Evolutionary conservation across 495 filamentous ascomycete species (phyloP).

Genomic region (Xeromyces bisporus): DNA sequence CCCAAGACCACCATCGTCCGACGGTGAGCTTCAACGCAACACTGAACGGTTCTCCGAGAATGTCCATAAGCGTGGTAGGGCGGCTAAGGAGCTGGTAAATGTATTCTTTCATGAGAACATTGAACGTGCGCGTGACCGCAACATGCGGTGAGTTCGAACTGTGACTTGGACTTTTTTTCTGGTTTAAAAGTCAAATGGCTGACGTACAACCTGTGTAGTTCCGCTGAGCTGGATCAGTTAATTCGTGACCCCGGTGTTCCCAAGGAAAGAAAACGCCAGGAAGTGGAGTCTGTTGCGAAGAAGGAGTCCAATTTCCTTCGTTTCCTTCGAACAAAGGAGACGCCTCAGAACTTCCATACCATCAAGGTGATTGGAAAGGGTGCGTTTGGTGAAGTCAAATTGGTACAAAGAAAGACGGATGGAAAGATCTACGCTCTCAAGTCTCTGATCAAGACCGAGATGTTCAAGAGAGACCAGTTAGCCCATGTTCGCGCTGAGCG

Average conservation of each 20-base stretch:
- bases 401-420: conserved; percentile 91
- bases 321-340: conserved; percentile 83
- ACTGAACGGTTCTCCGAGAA: conserved; percentile 66
- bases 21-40: conserved; percentile 45
- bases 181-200: conserved; percentile 1
- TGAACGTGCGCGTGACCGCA: conserved; percentile 75
- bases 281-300: conserved; percentile 58
- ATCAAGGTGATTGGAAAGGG: conserved; percentile 98
- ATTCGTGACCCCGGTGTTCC: conserved; percentile 56
- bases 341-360: conserved; percentile 81
- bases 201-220: conserved; percentile 32
- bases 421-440: conserved; percentile 97
- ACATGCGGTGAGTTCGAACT: conserved; percentile 50
- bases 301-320: conserved; percentile 84
- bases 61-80: conserved; percentile 58
- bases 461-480: conserved; percentile 99
- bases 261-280: conserved; percentile 56
- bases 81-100: conserved; percentile 45
- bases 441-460: conserved; percentile 93
- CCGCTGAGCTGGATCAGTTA: conserved; percentile 75
- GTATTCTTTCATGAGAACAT: conserved; percentile 96
- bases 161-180: background rate
- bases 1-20: conserved; percentile 21
- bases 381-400: conserved; percentile 93
- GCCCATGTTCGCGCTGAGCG: conserved; percentile 97